phyloP scores from a whole-genome alignment of 805 yeast species.

The Teunomyces gatunensis region DNA sequence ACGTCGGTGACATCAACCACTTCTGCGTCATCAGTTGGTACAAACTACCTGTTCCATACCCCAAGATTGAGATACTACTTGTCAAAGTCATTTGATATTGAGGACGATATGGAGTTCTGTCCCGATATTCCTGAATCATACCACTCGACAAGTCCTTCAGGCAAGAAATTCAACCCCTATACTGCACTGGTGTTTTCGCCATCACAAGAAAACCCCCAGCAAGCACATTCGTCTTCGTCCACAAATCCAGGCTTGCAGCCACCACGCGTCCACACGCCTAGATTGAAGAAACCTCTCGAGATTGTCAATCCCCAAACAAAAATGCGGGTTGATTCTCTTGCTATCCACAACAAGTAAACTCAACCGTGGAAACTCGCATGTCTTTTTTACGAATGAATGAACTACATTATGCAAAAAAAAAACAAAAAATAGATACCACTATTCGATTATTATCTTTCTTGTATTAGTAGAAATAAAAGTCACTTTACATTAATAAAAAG shows the following conservation, averaged over 20 bases:
- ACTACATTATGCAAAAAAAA: conserved; percentile 3
- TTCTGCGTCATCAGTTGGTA: conserved; percentile 4
- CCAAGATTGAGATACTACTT: conserved; percentile 55
- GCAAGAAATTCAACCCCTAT: conserved; percentile 63
- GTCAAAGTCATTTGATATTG: conserved; percentile 59
- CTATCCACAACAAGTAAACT: conserved; percentile 12
- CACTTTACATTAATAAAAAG: too few relatives aligned
- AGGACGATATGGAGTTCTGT: conserved; percentile 64
- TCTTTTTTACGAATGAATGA: conserved; percentile 2
- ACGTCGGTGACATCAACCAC: conserved; percentile 7
- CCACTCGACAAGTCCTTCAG: conserved; percentile 26
- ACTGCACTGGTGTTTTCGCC: conserved; percentile 65
- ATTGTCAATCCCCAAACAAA: conserved; percentile 64
- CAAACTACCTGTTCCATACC: conserved; percentile 41
- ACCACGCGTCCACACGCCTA: conserved; percentile 53
- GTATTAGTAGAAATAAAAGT: neutral
- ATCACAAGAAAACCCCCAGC: conserved; percentile 32
- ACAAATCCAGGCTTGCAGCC: conserved; percentile 17
- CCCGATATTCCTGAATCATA: conserved; percentile 50
- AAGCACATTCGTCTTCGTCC: conserved; percentile 16
- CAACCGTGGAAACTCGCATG: neutral
- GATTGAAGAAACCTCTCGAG: conserved; percentile 58
- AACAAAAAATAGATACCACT: neutral
- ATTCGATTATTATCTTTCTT: neutral
- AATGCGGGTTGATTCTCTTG: conserved; percentile 53